Evolutionary conservation across 1,139 yeast species (phyloP).

Genomic region (Hansenula sp.): DNA sequence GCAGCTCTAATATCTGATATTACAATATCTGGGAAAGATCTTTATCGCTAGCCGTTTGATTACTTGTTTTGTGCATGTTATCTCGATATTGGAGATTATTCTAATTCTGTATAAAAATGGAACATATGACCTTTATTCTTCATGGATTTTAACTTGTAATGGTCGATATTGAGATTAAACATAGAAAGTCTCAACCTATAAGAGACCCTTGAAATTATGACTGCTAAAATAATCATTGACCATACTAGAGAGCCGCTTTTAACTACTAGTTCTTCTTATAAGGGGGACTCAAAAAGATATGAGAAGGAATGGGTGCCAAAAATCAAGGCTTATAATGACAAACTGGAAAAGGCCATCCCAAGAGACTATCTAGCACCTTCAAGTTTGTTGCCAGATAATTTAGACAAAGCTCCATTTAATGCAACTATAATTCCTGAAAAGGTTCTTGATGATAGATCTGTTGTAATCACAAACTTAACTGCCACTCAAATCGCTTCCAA

Average conservation of each 20-base stretch:
- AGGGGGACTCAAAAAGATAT: conserved; percentile 18
- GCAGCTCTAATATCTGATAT: too few relatives aligned
- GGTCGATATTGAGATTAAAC: too few relatives aligned
- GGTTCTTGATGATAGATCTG: conserved; percentile 34
- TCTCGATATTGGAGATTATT: too few relatives aligned
- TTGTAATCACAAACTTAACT: conserved; percentile 31
- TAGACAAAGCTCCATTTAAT: conserved; percentile 32
- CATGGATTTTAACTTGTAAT: too few relatives aligned
- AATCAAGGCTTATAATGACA: conserved; percentile 44
- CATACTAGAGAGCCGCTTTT: conserved; percentile 7
- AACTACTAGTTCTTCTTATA: conserved; percentile 5
- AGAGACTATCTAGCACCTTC: conserved; percentile 39
- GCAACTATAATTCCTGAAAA: conserved; percentile 35
- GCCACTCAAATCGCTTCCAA: conserved; percentile 35
- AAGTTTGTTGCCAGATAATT: conserved; percentile 29
- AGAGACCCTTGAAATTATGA: too few relatives aligned
- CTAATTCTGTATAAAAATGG: too few relatives aligned
- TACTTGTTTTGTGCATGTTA: too few relatives aligned
- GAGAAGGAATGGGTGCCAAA: conserved; percentile 35
- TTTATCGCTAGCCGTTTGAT: too few relatives aligned
- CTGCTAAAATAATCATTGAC: background rate
- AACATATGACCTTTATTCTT: too few relatives aligned
- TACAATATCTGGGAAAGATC: too few relatives aligned
- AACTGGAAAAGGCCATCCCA: conserved; percentile 36
- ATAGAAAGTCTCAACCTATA: too few relatives aligned